These are phyloP conservation scores for Mediolabrus comicus DNA, from an alignment of 108 stramenopile species.

Conservation along the genomic window DNA sequence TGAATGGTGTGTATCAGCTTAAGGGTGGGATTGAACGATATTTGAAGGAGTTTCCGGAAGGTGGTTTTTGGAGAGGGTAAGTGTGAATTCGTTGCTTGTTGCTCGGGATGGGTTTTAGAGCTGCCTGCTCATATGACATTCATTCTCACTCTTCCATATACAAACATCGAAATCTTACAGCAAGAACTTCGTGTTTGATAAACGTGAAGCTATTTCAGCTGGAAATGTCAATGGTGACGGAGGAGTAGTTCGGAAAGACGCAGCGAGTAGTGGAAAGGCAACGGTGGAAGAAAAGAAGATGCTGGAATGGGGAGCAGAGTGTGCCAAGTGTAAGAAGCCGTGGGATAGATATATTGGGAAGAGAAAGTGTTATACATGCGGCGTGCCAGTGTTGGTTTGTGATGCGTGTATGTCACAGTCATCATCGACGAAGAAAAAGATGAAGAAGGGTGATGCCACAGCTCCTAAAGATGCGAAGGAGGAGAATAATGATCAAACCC, in stretches of 20 bases:
- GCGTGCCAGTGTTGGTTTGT: conserved; percentile 90
- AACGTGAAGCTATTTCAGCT: conserved; percentile 81
- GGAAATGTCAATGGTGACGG: conserved; percentile 82
- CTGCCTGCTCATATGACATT: too few relatives aligned
- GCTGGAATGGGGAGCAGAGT: conserved; percentile 45
- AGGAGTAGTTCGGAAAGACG: conserved; percentile 63
- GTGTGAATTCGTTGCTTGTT: too few relatives aligned
- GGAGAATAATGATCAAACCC: conserved; percentile 37
- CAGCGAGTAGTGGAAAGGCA: conserved; percentile 19
- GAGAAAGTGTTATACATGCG: conserved; percentile 86
- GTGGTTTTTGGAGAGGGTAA: conserved; percentile 88
- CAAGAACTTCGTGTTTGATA: conserved; percentile 87
- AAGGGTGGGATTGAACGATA: conserved; percentile 88
- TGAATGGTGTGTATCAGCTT: conserved; percentile 87
- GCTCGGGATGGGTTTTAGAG: too few relatives aligned
- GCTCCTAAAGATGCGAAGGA: background rate
- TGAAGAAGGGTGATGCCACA: conserved; percentile 6
- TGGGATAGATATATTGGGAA: conserved; percentile 95
- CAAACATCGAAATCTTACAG: too few relatives aligned
- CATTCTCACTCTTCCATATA: conserved; percentile 1
- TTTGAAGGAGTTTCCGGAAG: conserved; percentile 80
- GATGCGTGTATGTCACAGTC: conserved; percentile 71
- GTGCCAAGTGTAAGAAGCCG: conserved; percentile 57
- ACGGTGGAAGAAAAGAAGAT: conserved; percentile 26
- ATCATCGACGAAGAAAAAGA: conserved; percentile 27